Base-by-base conservation (phyloP, 192 early-diverging fungal species). In the Helicostylum pulchrum region DNA sequence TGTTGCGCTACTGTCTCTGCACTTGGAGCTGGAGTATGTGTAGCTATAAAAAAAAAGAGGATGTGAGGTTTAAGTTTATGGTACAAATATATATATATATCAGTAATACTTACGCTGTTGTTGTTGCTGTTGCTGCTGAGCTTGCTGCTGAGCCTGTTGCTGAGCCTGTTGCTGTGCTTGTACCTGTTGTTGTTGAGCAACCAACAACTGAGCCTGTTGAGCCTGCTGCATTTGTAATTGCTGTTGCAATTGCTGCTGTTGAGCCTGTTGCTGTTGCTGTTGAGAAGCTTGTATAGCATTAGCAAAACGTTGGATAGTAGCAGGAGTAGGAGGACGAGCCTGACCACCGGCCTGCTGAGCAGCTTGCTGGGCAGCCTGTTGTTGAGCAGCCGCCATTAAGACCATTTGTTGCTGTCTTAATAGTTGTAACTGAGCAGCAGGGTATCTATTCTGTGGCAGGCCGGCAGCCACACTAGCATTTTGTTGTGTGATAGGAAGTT, bases 231-330 rank as follows among this genome's bases (percentile, higher is more conserved):
- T 62, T 36, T 54, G 68, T 2, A 64, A 63, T 45, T 77, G 75
- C 64, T 70, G 72, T n/a, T 67, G 67, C 17, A 70, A 66, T 3
- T 68, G 62, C 11, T 73, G 70, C 17, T 71, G 73, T 1, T 57
- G 66, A 3, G 60, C 58, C 5, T 72, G 52, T 31, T 75, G 72
- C n/a, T 52, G 52, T n/a, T 64, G 66, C 4, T 59, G 49, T 14
- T 68, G 66, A 15, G 53, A 49, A 20, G 42, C 59, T 23, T 60
- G 58, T 9, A 68, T 45, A 10, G 43, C 53, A 51, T 62, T 68
- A 11, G 51, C 42, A 55, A 62, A 68, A 14, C 65, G 34, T 31
- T 73, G 71, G n/a, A 73, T 50, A 0, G 71, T 56, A 6, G 54
- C 31, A 7, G 54, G 54, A 11, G 54, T 39, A 56, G 54, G 54